Evolutionary conservation across 495 filamentous ascomycete species (phyloP).

Genomic region (Aspergillus saccharolyticus): DNA sequence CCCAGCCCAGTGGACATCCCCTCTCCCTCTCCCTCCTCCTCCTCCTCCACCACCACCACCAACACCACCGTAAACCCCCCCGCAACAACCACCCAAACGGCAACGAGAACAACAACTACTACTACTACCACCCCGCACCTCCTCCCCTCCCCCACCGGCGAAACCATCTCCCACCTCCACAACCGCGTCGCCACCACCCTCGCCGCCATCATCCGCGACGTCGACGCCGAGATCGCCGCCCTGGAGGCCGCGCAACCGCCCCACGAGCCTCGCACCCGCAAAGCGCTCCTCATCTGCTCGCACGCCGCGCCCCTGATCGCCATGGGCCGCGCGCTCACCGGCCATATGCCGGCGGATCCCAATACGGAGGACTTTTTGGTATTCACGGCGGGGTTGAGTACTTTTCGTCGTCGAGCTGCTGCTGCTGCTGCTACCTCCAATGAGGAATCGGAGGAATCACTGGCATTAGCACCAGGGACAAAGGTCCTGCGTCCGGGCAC

Average conservation of each 20-base stretch:
- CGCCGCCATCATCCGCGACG: slow-evolving; percentile 60
- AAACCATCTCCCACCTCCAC: slow-evolving; percentile 73
- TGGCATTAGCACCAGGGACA: slow-evolving; percentile 25
- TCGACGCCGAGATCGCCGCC: slow-evolving; percentile 53
- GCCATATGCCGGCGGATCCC: slow-evolving; percentile 61
- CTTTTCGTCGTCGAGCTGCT: slow-evolving; percentile 35
- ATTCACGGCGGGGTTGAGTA: slow-evolving; percentile 79
- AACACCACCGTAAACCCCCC: too few species aligned
- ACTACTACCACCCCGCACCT: slow-evolving; percentile 55
- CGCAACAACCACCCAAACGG: too few species aligned
- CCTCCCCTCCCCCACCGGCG: slow-evolving; percentile 64
- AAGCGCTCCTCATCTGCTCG: slow-evolving; percentile 74
- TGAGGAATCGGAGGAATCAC: not conserved
- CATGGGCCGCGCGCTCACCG: slow-evolving; percentile 75
- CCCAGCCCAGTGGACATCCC: slow-evolving; percentile 48
- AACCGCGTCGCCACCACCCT: slow-evolving; percentile 70
- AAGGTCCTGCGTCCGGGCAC: slow-evolving; percentile 27
- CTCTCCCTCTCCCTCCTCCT: slow-evolving; percentile 50
- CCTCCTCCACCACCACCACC: too few species aligned
- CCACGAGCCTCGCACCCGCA: slow-evolving; percentile 30
- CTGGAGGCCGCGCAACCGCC: slow-evolving; percentile 24
- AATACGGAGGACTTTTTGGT: slow-evolving; percentile 73
- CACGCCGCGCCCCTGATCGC: slow-evolving; percentile 88
- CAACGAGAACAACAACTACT: slow-evolving; percentile 55
- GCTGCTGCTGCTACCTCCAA: not conserved